phyloP scores from a whole-genome alignment of 139 green algal species.

The Haematococcus sp. region DNA sequence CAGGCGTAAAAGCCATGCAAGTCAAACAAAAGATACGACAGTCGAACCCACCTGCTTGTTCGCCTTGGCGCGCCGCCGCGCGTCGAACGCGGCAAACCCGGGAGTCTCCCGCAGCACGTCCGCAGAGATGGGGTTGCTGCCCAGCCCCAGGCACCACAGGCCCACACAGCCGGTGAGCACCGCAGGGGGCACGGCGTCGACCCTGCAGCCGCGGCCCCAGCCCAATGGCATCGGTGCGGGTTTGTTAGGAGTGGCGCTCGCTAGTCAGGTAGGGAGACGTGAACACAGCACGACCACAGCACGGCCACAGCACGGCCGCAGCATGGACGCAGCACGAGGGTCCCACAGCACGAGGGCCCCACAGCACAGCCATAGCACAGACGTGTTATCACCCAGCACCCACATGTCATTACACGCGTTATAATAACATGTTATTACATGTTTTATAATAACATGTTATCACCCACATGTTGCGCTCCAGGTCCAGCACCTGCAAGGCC shows the following conservation, averaged over 20 bases:
- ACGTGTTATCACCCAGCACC: too few species aligned
- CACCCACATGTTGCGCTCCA: too few species aligned
- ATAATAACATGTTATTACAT: too few species aligned
- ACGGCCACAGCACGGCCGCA: too few species aligned
- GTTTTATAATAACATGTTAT: too few species aligned
- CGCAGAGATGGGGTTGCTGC: conserved; percentile 58
- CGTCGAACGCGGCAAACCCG: conserved; percentile 49
- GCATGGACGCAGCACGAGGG: too few species aligned
- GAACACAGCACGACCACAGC: background rate
- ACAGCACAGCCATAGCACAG: too few species aligned
- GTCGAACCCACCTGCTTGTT: conserved; percentile 64
- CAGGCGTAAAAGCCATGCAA: too few species aligned
- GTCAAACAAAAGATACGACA: too few species aligned
- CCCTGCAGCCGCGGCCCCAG: conserved; percentile 24
- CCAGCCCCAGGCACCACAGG: conserved; percentile 42
- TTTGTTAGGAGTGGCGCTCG: background rate
- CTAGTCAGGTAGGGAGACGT: background rate
- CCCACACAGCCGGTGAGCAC: conserved; percentile 38
- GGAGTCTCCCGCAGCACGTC: conserved; percentile 45
- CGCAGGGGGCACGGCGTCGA: conserved; percentile 29
- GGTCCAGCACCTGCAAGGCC: background rate
- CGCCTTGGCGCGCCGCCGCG: conserved; percentile 36
- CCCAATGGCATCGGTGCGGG: background rate
- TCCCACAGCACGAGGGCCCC: too few species aligned
- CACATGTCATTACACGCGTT: too few species aligned